These are phyloP conservation scores for Cordyceps militaris DNA, from an alignment of 2,329 filamentous ascomycete species.

Conservation along the genomic window DNA sequence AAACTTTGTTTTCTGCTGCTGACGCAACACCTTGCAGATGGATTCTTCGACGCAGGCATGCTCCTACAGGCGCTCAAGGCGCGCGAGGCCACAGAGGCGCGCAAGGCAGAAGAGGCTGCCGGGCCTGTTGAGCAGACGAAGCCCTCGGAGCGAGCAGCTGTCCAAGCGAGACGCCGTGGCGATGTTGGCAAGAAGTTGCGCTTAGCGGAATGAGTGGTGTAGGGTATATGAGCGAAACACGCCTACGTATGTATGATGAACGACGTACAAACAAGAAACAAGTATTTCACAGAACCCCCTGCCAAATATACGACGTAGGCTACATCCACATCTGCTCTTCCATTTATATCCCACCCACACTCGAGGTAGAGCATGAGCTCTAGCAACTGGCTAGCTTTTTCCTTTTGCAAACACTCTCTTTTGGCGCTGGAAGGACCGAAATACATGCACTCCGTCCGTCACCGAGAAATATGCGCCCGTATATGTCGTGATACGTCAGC, in stretches of 20 bases:
- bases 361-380: too few species aligned
- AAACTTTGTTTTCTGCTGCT: slow-evolving; percentile 19
- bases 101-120: slow-evolving; percentile 43
- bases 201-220: slow-evolving; percentile 1
- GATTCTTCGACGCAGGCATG: slow-evolving; percentile 97
- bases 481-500: too few species aligned
- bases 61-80: slow-evolving; percentile 80
- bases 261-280: neutral
- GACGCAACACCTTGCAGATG: slow-evolving; percentile 53
- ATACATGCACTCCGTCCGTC: too few species aligned
- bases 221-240: neutral
- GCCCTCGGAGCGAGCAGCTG: slow-evolving; percentile 52
- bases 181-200: slow-evolving; percentile 70
- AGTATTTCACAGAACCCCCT: neutral
- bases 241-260: neutral
- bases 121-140: slow-evolving; percentile 45
- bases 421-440: too few species aligned
- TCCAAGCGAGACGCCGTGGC: slow-evolving; percentile 48
- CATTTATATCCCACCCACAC: too few species aligned
- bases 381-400: too few species aligned
- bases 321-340: too few species aligned
- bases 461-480: neutral
- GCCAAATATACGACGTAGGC: neutral
- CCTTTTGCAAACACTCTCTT: too few species aligned
- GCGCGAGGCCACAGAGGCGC: slow-evolving; percentile 30